phyloP scores from a whole-genome alignment of 257 asterid species.

The Perilla frutescens region DNA sequence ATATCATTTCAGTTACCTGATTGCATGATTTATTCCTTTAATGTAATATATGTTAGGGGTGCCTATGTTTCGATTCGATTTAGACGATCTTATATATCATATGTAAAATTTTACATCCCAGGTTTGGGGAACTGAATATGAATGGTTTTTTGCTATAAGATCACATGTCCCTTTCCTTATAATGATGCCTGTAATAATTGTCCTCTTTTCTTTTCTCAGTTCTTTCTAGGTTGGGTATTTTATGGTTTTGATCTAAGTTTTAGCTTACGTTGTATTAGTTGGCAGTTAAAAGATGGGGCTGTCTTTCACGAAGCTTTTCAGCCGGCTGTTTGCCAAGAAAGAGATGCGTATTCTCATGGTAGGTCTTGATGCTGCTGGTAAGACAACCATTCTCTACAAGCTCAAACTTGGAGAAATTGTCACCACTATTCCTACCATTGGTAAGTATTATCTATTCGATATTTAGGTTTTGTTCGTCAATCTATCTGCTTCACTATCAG shows the following conservation, averaged over 20 bases:
- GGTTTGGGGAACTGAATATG: background rate
- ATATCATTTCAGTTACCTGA: background rate
- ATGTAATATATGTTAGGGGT: background rate
- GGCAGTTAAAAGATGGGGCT: slow-evolving; percentile 51
- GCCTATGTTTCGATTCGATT: background rate
- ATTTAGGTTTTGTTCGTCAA: background rate
- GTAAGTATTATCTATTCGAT: slow-evolving; percentile 28
- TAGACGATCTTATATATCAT: background rate
- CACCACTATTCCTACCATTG: slow-evolving; percentile 59
- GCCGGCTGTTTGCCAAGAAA: slow-evolving; percentile 57
- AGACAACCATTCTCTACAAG: slow-evolving; percentile 58
- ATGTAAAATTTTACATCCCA: background rate
- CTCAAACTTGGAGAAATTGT: slow-evolving; percentile 61
- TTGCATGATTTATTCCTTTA: slow-evolving; percentile 1
- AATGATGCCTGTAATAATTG: background rate
- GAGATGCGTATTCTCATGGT: slow-evolving; percentile 62
- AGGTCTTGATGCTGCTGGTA: slow-evolving; percentile 61
- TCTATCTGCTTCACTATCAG: slow-evolving; percentile 8
- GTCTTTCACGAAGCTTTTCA: slow-evolving; percentile 54
- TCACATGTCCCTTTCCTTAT: background rate
- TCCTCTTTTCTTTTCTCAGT: background rate
- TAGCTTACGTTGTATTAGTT: background rate
- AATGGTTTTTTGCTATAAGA: background rate
- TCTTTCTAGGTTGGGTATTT: background rate
- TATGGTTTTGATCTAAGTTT: background rate